Evolutionary conservation across 2,329 filamentous ascomycete genomes (phyloP), one percentile per base, ranked within the genome.

Genomic region (Aspergillus intermedius): DNA sequence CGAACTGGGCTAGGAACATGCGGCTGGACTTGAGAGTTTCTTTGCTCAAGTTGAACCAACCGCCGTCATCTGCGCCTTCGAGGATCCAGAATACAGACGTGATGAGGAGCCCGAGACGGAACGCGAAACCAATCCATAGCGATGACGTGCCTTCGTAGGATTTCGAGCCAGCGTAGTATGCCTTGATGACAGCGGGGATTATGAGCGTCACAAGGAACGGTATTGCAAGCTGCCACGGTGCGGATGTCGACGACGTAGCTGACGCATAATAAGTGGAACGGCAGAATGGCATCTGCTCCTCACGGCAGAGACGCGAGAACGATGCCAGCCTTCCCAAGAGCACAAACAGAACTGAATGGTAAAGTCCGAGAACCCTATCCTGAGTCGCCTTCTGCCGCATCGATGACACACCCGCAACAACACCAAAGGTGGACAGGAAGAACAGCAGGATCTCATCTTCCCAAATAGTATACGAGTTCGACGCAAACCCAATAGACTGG

Each of bases 401-500:
- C 0, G 91, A 91, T 2, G 86, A 83, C 10, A 88, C 69, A 10
- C 86, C 79, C 32, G 86, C 81, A n/a, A 85, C 77, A 5, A 90
- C 69, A 25, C 90, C 91, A 64, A 97, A 96, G 0, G 91, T 93
- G 2, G 83, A 82, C 50, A 96, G 80, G 72, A 97, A 91, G 73
- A 95, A 95, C 3, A 95, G 77, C 4, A 95, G 78, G 48, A 96
- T 96, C 12, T 89, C 87, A 62, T 98, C 93, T 72, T 98, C 93
- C 91, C 93, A 98, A 56, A 98, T 95, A 0, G 91, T 97, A 70
- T 91, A 98, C 0, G 93, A 98, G 70, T 98, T 98, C 3, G 93
- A 93, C 0, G 91, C 91, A 66, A 97, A 98, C 6, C 93, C 91
- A 45, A 88, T 75, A n/a, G 90, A 94, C 62, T 95, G 88, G 52